Base-by-base conservation (phyloP, 2,329 filamentous ascomycete genomes). In the Aspergillus intermedius region DNA sequence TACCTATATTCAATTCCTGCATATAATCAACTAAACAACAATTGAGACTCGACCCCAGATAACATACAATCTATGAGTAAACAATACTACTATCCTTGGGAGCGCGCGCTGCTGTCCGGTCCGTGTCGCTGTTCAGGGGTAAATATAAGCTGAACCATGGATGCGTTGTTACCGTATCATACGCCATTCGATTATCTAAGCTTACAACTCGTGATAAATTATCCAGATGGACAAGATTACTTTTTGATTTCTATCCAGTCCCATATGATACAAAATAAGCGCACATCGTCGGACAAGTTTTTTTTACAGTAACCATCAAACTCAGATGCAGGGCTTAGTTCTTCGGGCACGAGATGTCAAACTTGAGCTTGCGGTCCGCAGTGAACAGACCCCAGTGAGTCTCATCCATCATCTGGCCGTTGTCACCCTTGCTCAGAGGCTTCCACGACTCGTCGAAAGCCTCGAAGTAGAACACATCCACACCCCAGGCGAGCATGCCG, bases 381-480 rank as follows among this genome's bases (percentile, higher is more conserved):
- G 75, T 81, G 77, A 83, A 86, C 39, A 81, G 79, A 59, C 84
- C 84, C 84, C 84, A 87, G 59, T 84, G 77, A 32, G 77, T 82
- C 77, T 87, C 83, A 59, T 84, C 78, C 43, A 75, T 77, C 9
- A 72, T 67, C 55, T 77, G 67, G 54, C 84, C 84, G 60, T 83
- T 80, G 62, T 84, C 77, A 59, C 84, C 84, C 52, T 77, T 68
- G 55, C 76, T 79, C 41, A 74, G 66, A 47, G 83, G 82, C 78
- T 87, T 87, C 81, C 82, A 86, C 50, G 78, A 73, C 77, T 88
- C 84, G 58, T 87, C 84, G 58, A 85, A 86, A 40, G 83, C 83
- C 74, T 87, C 84, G 57, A 88, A 88, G 70, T 80, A 84, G 72
- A 87, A 87, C 48, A 82, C 79, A 59, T 86, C 85, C 54, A 82